These are phyloP conservation scores for Roridomyces roridus DNA, from an alignment of 768 basidiomycete species.

Conservation along the genomic window DNA sequence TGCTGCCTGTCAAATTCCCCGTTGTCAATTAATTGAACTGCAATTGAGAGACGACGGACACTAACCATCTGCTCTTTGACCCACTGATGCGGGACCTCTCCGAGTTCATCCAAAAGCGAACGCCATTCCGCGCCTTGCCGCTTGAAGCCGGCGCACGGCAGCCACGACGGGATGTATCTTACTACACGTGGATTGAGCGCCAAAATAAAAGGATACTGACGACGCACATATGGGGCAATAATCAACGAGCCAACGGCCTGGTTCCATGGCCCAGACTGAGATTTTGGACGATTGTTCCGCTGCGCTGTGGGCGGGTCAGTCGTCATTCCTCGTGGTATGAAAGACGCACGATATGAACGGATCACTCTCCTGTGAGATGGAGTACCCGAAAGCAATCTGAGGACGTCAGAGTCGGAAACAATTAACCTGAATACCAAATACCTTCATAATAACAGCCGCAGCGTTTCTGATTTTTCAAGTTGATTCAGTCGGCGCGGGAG, in stretches of 20 bases:
- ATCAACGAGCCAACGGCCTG: constrained; percentile 52
- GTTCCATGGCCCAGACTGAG: constrained; percentile 44
- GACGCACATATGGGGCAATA: constrained; percentile 43
- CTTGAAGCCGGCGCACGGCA: constrained; percentile 57
- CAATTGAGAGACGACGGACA: neutral
- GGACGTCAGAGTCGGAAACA: neutral
- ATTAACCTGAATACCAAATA: constrained; percentile 2
- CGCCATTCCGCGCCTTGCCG: constrained; percentile 50
- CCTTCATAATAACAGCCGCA: constrained; percentile 47
- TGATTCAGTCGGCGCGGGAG: too few species aligned
- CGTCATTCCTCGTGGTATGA: neutral
- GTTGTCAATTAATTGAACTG: neutral
- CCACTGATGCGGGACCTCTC: constrained; percentile 48
- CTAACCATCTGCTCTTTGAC: constrained; percentile 52
- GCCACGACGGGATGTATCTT: constrained; percentile 54
- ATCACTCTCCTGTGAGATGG: constrained; percentile 39
- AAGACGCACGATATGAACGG: constrained; percentile 36
- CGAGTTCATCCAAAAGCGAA: constrained; percentile 40
- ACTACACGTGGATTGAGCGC: constrained; percentile 31
- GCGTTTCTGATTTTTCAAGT: constrained; percentile 41
- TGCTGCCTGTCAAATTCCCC: constrained; percentile 31
- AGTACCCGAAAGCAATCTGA: constrained; percentile 44
- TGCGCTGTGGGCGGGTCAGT: constrained; percentile 20
- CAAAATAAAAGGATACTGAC: constrained; percentile 12
- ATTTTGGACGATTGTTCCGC: constrained; percentile 47